Evolutionary conservation across 1,139 yeast genomes (phyloP).

Genomic region (Geotrichum candidum): DNA sequence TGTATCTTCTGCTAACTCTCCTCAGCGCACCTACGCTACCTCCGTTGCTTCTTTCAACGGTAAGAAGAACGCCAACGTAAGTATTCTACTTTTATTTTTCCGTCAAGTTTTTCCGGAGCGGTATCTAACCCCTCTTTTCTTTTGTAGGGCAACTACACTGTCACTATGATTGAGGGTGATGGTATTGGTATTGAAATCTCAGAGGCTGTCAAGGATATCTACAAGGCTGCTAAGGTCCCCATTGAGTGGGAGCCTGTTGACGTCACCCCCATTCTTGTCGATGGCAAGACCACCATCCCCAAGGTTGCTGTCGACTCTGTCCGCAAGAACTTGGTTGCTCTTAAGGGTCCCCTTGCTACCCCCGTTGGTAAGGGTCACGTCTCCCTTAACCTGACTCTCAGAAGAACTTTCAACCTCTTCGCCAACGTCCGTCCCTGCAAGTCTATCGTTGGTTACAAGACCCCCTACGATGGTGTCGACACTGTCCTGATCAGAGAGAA

Average conservation of each 20-base stretch:
- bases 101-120: conserved; percentile 11
- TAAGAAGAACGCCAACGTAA: conserved; percentile 45
- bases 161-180: conserved; percentile 96
- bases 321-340: conserved; percentile 86
- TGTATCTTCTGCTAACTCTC: background rate
- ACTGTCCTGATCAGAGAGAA: conserved; percentile 96
- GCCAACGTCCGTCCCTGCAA: conserved; percentile 98
- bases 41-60: conserved; percentile 57
- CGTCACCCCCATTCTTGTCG: conserved; percentile 85
- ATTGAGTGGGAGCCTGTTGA: conserved; percentile 96
- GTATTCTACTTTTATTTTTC: conserved; percentile 11
- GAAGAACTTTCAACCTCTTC: conserved; percentile 92
- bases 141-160: conserved; percentile 54
- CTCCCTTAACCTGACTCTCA: conserved; percentile 91
- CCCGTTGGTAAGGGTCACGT: conserved; percentile 99
- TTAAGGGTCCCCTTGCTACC: conserved; percentile 96
- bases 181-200: conserved; percentile 97
- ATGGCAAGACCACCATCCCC: conserved; percentile 93
- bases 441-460: conserved; percentile 86
- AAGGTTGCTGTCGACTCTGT: conserved; percentile 87
- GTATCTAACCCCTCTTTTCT: conserved; percentile 3
- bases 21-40: conserved; percentile 36
- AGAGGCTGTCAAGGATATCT: conserved; percentile 84
- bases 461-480: conserved; percentile 91
- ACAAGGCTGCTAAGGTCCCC: conserved; percentile 89